Evolutionary conservation across 1,139 yeast genomes (phyloP), one percentile per base, ranked within the genome.

Genomic region (Hyphopichia buzzinii): DNA sequence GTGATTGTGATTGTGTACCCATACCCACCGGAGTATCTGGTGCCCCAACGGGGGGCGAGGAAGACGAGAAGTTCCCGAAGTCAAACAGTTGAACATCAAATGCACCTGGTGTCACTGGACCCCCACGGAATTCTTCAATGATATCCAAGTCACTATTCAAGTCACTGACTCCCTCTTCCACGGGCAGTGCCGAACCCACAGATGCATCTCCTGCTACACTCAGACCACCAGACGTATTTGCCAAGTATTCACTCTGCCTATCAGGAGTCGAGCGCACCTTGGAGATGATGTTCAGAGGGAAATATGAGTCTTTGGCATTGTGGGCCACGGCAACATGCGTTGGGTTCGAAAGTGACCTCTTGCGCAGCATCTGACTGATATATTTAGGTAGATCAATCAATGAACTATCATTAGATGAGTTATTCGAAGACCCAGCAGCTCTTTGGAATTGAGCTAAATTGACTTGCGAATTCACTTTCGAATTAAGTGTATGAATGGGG

Each of bases 391-490:
- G 54, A 41, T 63, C 69, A 19, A 57, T 52, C 7, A 52, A 42
- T 1, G 65, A 57, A 17, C 55, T 57, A 36, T 57, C 52, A 8
- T 12, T 27, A 5, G 36, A 33, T 16, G 28, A 25, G 29, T 31
- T 39, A 10, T 19, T 30, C 7, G 37, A 35, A 2, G 51, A 52
- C 35, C 52, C 44, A 2, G 49, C 53, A 8, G 39, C 38, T 37
- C 66, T 50, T 33, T 57, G 62, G 32, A 46, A 42, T 38, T 57
- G 64, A 8, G 62, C 56, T 38, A 62, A 48, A 43, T 54, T 61
- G 15, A 56, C 55, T 36, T 66, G 72, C 8, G 74, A 67, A 43
- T 70, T 68, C 35, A 70, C 68, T 45, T 67, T 65, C 27, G 64
- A 59, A 43, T 71, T 71, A 31, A 71, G 50, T 34, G 50, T 54